Conservation (phyloP, 345 rosid genomes). For the Raphanus raphanistrum region DNA sequence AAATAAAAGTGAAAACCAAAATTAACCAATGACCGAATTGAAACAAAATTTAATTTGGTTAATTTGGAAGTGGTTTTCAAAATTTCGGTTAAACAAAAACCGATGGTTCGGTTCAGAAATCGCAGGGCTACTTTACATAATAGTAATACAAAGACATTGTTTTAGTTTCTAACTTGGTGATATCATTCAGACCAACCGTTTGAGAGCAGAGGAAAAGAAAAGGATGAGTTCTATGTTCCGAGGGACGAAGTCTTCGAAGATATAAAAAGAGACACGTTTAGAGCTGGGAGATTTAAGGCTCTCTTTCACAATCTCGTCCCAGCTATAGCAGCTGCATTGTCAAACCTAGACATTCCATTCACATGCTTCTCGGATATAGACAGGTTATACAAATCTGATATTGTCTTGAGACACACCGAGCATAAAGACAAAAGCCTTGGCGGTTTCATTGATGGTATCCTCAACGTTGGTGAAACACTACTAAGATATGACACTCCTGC, state of each 20-base stretch:
- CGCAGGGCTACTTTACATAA: too few species aligned
- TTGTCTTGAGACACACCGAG: slow-evolving; percentile 51
- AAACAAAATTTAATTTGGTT: too few species aligned
- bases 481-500: slow-evolving; percentile 82
- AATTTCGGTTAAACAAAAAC: too few species aligned
- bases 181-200: slow-evolving; percentile 50
- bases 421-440: slow-evolving; percentile 31
- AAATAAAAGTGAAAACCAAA: too few species aligned
- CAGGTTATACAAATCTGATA: slow-evolving; percentile 61
- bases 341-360: slow-evolving; percentile 78
- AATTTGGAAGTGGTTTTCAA: too few species aligned
- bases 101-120: too few species aligned
- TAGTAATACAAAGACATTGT: not conserved
- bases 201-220: slow-evolving; percentile 82
- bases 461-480: slow-evolving; percentile 56
- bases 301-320: slow-evolving; percentile 92
- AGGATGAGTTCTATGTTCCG: slow-evolving; percentile 84
- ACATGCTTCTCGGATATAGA: slow-evolving; percentile 92
- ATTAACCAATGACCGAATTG: too few species aligned
- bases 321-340: slow-evolving; percentile 69
- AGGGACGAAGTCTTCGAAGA: slow-evolving; percentile 94
- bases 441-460: slow-evolving; percentile 41
- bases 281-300: slow-evolving; percentile 85
- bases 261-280: slow-evolving; percentile 75
- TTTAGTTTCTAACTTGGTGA: slow-evolving; percentile 15